Evolutionary conservation across 1,284 basidiomycete species (phyloP).

Genomic region (Cutaneotrichosporon mucoides): DNA sequence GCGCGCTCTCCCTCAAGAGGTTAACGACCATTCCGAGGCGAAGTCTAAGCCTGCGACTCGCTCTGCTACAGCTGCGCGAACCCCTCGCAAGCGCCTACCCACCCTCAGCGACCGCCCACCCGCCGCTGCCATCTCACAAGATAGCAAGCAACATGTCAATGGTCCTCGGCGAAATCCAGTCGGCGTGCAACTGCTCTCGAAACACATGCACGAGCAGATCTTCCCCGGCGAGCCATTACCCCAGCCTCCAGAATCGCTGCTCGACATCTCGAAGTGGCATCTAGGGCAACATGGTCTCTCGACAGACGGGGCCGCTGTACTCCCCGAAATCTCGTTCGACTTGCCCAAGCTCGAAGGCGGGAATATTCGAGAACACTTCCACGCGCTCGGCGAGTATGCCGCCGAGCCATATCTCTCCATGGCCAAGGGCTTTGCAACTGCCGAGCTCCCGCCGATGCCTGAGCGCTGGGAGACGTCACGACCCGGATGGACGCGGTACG

Average conservation of each 20-base stretch:
- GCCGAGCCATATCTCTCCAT: slow-evolving; percentile 79
- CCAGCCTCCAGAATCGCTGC: slow-evolving; percentile 58
- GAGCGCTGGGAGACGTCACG: slow-evolving; percentile 66
- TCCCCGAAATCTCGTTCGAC: slow-evolving; percentile 72
- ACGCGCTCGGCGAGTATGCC: slow-evolving; percentile 65
- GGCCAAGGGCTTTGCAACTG: slow-evolving; percentile 61
- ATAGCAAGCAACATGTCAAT: neutral
- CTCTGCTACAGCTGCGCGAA: no score
- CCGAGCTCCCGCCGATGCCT: slow-evolving; percentile 58
- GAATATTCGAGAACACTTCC: slow-evolving; percentile 85
- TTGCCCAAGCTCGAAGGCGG: slow-evolving; percentile 79
- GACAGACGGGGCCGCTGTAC: slow-evolving; percentile 70
- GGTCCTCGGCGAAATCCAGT: slow-evolving; percentile 64
- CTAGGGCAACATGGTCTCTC: slow-evolving; percentile 74
- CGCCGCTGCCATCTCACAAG: no score
- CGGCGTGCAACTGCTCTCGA: slow-evolving; percentile 87
- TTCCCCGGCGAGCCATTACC: slow-evolving; percentile 71
- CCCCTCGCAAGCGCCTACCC: no score
- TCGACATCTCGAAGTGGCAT: slow-evolving; percentile 75
- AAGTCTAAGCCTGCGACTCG: no score
- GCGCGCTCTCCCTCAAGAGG: slow-evolving; percentile 9
- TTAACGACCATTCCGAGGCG: no score
- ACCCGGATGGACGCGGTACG: slow-evolving; percentile 89
- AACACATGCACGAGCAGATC: slow-evolving; percentile 71
- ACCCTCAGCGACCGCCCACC: no score